Evolutionary conservation across 1,284 basidiomycete species (phyloP), one percentile per base, ranked within the genome.

Genomic region (Austroboletus niveus): DNA sequence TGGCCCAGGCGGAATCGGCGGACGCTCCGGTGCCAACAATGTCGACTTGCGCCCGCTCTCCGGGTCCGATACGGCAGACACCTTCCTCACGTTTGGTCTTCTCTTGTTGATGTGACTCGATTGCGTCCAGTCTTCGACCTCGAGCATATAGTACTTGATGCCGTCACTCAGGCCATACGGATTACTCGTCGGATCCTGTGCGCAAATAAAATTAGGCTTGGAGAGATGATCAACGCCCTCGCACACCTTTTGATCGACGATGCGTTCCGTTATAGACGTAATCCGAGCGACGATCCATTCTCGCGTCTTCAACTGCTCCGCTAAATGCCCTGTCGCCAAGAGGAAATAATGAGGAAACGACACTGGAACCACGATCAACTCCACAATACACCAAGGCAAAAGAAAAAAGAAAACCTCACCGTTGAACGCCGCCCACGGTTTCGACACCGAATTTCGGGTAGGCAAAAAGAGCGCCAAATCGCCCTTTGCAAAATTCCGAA

Each of bases 321-420:
- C 88, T 38, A 98, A 78, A 58, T 86, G 81, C 1, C 87, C 89
- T 1, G 85, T 89, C 7, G 92, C 89, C 64, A 93, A 85, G 42
- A 99, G 81, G 75, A 99, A 99, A 72, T 96, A 96, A 72, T 98
- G 96, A 34, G 96, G 96, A 70, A 93, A 95, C 7, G 91, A 94
- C 8, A 97, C 92, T 93, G 30, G 10, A 5, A 30, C 24, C 27
- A 8, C 3, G 15, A 30, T 40, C 14, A 24, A 20, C 39, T 24
- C 22, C 4, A 20, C 22, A 40, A 27, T 3, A 11, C 22, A 39
- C 39, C 11, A 10, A 48, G 27, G 45, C 48, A 11, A 42, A 8
- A 48, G 7, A 29, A 29, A 6, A 7, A 8, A 29, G 7, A 29
- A 29, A 29, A 27, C 7, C 81, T 55, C 63, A 89, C 89, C 89